phyloP scores from a whole-genome alignment of 2,329 filamentous ascomycete species.

The Cordyceps javanica region DNA sequence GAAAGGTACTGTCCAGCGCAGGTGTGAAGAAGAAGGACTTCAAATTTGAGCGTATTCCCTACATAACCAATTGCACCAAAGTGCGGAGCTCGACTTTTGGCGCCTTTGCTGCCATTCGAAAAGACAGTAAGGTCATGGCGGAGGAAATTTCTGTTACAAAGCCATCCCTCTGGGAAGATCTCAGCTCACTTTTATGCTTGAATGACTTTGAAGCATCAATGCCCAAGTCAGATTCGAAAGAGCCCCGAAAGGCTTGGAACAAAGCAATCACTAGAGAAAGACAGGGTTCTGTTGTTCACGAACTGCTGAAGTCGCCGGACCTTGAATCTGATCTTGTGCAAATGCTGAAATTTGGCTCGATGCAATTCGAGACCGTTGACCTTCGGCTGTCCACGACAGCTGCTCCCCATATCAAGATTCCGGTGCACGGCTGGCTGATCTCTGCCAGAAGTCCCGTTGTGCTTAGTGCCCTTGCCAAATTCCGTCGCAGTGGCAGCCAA shows the following conservation, averaged over 20 bases:
- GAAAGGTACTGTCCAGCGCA: slow-evolving; percentile 57
- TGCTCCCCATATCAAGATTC: slow-evolving; percentile 63
- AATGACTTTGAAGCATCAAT: slow-evolving; percentile 47
- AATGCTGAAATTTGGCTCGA: slow-evolving; percentile 38
- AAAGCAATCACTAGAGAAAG: slow-evolving; percentile 33
- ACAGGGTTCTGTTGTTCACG: slow-evolving; percentile 43
- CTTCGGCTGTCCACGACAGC: slow-evolving; percentile 49
- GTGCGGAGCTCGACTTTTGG: slow-evolving; percentile 87
- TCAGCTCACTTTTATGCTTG: slow-evolving; percentile 65
- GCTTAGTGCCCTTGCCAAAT: slow-evolving; percentile 53
- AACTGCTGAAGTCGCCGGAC: slow-evolving; percentile 56
- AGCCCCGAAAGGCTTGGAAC: slow-evolving; percentile 36
- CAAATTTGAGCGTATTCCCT: slow-evolving; percentile 89
- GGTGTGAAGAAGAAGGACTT: slow-evolving; percentile 75
- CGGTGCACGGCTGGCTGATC: slow-evolving; percentile 77
- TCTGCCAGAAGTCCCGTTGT: slow-evolving; percentile 66
- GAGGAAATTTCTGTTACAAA: slow-evolving; percentile 60
- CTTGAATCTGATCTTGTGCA: slow-evolving; percentile 56
- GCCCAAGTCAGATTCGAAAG: slow-evolving; percentile 22
- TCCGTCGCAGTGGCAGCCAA: slow-evolving; percentile 32
- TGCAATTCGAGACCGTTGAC: slow-evolving; percentile 36
- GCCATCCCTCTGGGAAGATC: slow-evolving; percentile 67
- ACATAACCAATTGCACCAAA: slow-evolving; percentile 74
- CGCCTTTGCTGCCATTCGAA: slow-evolving; percentile 79
- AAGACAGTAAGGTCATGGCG: slow-evolving; percentile 75